Evolutionary conservation across 2,329 filamentous ascomycete genomes (phyloP).

Genomic region (Pyrenochaeta sp.): DNA sequence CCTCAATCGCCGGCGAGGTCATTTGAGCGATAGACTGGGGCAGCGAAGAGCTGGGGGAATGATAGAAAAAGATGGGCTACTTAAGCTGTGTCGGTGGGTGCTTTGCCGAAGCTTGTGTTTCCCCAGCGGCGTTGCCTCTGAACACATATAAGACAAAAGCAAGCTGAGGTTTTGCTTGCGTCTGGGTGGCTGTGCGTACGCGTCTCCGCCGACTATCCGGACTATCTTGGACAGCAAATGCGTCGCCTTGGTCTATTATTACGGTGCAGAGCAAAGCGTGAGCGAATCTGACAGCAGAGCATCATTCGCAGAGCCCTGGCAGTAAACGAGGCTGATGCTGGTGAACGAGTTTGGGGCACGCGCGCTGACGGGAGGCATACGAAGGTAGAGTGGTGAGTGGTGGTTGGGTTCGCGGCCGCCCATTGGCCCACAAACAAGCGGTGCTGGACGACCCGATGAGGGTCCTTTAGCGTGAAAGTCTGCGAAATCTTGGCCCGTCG

Average conservation of each 20-base stretch:
- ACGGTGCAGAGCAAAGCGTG: conserved; percentile 16
- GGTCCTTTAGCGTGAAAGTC: conserved; percentile 28
- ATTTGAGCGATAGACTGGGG: conserved; percentile 29
- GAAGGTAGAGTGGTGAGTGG: conserved; percentile 5
- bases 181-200: conserved; percentile 42
- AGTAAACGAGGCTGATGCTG: conserved; percentile 25
- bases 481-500: conserved; percentile 29
- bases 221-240: conserved; percentile 23
- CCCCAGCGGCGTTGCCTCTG: conserved; percentile 18
- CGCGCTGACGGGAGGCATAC: background rate
- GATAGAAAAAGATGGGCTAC: conserved; percentile 1
- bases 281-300: conserved; percentile 25
- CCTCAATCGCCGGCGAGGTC: conserved; percentile 67
- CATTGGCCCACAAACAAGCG: conserved; percentile 20
- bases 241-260: conserved; percentile 19
- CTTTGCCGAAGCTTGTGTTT: conserved; percentile 9
- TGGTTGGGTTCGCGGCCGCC: conserved; percentile 12
- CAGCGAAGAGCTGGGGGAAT: conserved; percentile 10
- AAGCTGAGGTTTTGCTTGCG: conserved; percentile 33
- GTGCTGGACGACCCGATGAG: conserved; percentile 4
- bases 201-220: conserved; percentile 18
- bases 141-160: conserved; percentile 28
- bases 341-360: conserved; percentile 18
- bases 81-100: conserved; percentile 14
- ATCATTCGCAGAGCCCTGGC: conserved; percentile 10